Conservation (phyloP, 306 rosid genomes). For the Sindora glabra region DNA sequence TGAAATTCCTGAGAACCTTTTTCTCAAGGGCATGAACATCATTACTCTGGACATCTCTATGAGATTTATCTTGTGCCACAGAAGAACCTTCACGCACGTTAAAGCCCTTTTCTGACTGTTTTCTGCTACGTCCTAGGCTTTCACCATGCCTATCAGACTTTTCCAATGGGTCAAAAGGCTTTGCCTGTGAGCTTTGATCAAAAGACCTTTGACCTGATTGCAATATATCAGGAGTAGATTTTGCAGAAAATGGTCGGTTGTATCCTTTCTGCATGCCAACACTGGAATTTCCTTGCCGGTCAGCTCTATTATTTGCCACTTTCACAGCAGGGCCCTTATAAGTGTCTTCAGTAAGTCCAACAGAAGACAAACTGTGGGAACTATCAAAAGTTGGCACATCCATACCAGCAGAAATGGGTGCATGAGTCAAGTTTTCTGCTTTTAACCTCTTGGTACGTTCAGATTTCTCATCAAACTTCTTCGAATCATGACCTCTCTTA, state of each 20-base stretch:
- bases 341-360: constrained; percentile 44
- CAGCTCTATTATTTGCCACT: constrained; percentile 42
- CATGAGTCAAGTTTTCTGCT: constrained; percentile 30
- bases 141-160: constrained; percentile 49
- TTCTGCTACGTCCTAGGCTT: constrained; percentile 39
- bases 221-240: constrained; percentile 48
- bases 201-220: constrained; percentile 48
- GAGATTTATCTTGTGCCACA: constrained; percentile 40
- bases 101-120: constrained; percentile 50
- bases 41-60: constrained; percentile 42
- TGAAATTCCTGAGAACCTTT: constrained; percentile 47
- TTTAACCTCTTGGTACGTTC: constrained; percentile 54
- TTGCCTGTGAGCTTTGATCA: constrained; percentile 42
- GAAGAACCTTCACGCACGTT: constrained; percentile 34
- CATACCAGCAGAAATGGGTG: constrained; percentile 39
- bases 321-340: constrained; percentile 35
- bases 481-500: constrained; percentile 54
- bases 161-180: constrained; percentile 41
- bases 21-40: constrained; percentile 42
- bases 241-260: constrained; percentile 46
- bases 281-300: constrained; percentile 45
- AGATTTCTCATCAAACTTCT: constrained; percentile 39
- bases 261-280: constrained; percentile 48
- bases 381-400: constrained; percentile 37
- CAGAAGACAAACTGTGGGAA: constrained; percentile 46